Percentiles rank a stretch among this genome's conserved stretches.
These are phyloP conservation scores for Diophrys appendiculata DNA, from an alignment of 73 alveolate genomes.

Conservation along the genomic window DNA sequence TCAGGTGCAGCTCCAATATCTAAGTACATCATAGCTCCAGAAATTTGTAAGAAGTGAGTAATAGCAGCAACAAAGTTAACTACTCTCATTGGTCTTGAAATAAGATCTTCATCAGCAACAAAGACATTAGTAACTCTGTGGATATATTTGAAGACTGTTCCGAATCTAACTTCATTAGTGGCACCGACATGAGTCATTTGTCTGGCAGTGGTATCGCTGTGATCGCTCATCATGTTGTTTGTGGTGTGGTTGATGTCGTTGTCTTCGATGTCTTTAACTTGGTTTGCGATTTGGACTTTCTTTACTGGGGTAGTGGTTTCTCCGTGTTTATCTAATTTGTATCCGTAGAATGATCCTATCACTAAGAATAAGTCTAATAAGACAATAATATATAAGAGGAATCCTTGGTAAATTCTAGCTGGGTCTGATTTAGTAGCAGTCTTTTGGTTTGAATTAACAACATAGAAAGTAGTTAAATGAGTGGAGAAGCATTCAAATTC, in stretches of 20 bases:
- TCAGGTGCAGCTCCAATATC: not conserved
- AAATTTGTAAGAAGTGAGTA: no score
- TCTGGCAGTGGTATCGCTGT: not conserved
- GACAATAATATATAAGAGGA: not conserved
- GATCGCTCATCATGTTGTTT: not conserved
- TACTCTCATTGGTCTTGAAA: not conserved
- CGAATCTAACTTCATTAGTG: not conserved
- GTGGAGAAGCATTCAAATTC: no score
- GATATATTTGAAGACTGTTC: not conserved
- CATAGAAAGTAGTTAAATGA: not conserved
- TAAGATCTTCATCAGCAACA: not conserved
- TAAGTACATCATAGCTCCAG: not conserved
- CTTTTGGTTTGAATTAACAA: not conserved
- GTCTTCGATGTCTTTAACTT: not conserved
- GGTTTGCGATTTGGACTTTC: not conserved
- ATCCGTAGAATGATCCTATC: not conserved
- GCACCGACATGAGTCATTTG: not conserved
- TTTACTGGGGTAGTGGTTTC: not conserved
- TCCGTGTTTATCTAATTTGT: not conserved
- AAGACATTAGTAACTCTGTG: not conserved
- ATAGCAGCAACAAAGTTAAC: not conserved
- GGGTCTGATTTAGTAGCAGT: not conserved
- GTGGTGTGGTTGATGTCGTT: not conserved
- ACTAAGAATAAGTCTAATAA: not conserved
- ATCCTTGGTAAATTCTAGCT: not conserved